Evolutionary conservation across 2,329 filamentous ascomycete species (phyloP).

Genomic region (Monilinia fructicola): DNA sequence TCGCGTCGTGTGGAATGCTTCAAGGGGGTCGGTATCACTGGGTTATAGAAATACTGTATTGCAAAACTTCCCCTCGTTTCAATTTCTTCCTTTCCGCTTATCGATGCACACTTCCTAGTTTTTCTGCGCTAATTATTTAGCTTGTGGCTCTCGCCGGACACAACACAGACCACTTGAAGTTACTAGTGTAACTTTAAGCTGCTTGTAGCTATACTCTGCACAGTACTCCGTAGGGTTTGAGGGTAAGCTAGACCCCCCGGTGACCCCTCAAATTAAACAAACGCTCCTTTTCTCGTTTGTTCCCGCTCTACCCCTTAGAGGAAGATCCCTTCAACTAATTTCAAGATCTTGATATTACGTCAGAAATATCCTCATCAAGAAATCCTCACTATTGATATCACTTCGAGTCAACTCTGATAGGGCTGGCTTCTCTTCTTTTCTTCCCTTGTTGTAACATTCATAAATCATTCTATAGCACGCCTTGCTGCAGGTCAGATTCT

Average conservation of each 20-base stretch:
- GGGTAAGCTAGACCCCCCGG: too few relatives aligned
- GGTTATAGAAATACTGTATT: not conserved
- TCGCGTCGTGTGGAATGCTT: not conserved
- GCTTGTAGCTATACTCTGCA: too few relatives aligned
- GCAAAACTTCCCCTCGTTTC: slow-evolving; percentile 16
- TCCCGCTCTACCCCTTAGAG: not conserved
- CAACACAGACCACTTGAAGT: not conserved
- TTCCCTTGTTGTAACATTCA: not conserved
- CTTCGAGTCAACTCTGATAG: not conserved
- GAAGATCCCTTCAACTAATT: not conserved
- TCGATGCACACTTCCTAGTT: not conserved
- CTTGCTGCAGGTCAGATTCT: slow-evolving; percentile 20
- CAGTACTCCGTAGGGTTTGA: too few relatives aligned
- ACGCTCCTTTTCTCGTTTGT: not conserved
- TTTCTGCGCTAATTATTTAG: not conserved
- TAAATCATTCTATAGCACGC: not conserved
- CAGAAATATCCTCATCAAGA: not conserved
- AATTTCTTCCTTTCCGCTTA: slow-evolving; percentile 18
- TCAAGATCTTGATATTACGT: not conserved
- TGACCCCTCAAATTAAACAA: not conserved
- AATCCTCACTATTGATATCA: not conserved
- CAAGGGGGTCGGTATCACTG: not conserved
- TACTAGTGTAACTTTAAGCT: not conserved
- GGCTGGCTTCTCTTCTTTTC: not conserved
- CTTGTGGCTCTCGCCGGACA: not conserved